Percentiles rank a stretch among this genome's conserved stretches.
Conservation (phyloP, 805 yeast species). For the Schwanniomyces occidentalis region DNA sequence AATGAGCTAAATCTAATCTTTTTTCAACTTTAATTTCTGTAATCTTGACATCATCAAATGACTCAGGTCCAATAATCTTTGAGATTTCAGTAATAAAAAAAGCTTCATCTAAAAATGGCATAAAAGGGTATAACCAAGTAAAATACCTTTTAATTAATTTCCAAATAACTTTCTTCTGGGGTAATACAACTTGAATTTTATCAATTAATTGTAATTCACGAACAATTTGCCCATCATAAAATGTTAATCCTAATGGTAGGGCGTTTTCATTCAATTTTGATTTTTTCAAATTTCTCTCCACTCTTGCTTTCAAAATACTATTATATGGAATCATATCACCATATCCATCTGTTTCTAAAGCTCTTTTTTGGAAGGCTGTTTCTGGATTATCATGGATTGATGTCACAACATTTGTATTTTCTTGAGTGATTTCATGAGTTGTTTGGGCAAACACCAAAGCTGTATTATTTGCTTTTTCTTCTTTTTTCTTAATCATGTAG, state of each 20-base stretch:
- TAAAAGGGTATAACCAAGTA: slow-evolving; percentile 44
- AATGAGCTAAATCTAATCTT: slow-evolving; percentile 39
- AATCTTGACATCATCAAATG: slow-evolving; percentile 24
- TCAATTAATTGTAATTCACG: slow-evolving; percentile 30
- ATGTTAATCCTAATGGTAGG: slow-evolving; percentile 33
- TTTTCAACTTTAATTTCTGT: slow-evolving; percentile 30
- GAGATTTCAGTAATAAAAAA: slow-evolving; percentile 30
- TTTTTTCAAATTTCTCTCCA: slow-evolving; percentile 12
- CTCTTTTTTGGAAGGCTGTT: slow-evolving; percentile 27
- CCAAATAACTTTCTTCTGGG: slow-evolving; percentile 40
- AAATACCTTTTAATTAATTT: slow-evolving; percentile 44
- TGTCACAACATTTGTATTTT: slow-evolving; percentile 20
- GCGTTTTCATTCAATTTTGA: slow-evolving; percentile 15
- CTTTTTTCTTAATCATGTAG: slow-evolving; percentile 17
- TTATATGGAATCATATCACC: slow-evolving; percentile 34
- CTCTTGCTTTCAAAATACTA: slow-evolving; percentile 18
- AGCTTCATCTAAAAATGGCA: slow-evolving; percentile 46
- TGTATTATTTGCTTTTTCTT: slow-evolving; percentile 18
- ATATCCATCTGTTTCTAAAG: slow-evolving; percentile 35
- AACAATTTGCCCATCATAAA: slow-evolving; percentile 30
- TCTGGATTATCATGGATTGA: slow-evolving; percentile 18
- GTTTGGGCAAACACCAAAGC: slow-evolving; percentile 23
- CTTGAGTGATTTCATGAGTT: slow-evolving; percentile 20
- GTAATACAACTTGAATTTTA: slow-evolving; percentile 38
- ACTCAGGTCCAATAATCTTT: slow-evolving; percentile 34